phyloP scores from a whole-genome alignment of 2,329 filamentous ascomycete genomes.

The Fusarium sp. region DNA sequence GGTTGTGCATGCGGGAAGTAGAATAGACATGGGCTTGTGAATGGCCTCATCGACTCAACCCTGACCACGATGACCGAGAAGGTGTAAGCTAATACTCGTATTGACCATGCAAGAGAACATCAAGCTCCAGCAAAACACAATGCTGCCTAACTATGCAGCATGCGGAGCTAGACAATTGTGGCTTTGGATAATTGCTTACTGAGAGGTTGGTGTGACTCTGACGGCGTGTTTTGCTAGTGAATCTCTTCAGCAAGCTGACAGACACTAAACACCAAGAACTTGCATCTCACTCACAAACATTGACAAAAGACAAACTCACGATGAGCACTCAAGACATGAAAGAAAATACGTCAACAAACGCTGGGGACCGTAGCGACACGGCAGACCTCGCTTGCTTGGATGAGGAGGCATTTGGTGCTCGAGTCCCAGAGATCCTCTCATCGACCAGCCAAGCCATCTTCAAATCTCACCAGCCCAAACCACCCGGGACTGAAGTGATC shows the following conservation, averaged over 20 bases:
- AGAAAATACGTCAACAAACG: background rate
- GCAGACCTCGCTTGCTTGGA: background rate
- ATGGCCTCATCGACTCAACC: background rate
- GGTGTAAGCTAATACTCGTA: background rate
- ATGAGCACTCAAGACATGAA: background rate
- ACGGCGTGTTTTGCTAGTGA: background rate
- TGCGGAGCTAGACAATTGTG: background rate
- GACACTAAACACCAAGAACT: background rate
- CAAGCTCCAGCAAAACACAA: background rate
- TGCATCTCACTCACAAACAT: background rate
- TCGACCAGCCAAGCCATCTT: background rate
- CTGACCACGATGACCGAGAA: background rate
- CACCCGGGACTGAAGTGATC: background rate
- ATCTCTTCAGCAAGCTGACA: background rate
- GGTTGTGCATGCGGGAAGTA: background rate
- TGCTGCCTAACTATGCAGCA: background rate
- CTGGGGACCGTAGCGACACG: background rate
- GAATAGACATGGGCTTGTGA: background rate
- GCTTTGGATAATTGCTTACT: background rate
- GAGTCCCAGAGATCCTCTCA: background rate
- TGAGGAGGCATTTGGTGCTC: background rate
- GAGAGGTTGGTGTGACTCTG: background rate
- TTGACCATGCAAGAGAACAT: background rate
- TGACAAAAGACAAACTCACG: background rate
- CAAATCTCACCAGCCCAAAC: background rate